Evolutionary conservation across 257 asterid genomes (phyloP).

Genomic region (Thymus mandschuricus): DNA sequence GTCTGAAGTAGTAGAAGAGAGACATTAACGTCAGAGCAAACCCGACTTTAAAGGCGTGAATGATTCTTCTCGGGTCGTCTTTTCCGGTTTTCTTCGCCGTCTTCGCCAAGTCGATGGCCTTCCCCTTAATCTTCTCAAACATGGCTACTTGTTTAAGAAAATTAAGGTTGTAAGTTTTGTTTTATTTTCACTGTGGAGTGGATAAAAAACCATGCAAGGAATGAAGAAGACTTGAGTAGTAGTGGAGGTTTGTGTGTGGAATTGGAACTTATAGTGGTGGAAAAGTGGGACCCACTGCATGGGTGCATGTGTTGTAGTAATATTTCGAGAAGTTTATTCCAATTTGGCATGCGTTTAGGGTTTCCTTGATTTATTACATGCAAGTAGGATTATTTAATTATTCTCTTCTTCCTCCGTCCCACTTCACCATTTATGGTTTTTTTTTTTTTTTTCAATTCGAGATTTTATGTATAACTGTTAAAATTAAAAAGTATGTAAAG

Average conservation of each 20-base stretch:
- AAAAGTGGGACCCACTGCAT: background rate
- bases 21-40: slow-evolving; percentile 61
- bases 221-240: background rate
- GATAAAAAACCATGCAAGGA: background rate
- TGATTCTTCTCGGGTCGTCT: slow-evolving; percentile 66
- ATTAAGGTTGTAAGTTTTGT: no score
- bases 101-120: background rate
- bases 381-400: background rate
- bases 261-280: slow-evolving; percentile 15
- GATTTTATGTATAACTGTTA: background rate
- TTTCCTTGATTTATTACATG: background rate
- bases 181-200: no score
- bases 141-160: background rate
- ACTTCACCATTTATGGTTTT: no score
- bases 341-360: slow-evolving; percentile 14
- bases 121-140: slow-evolving; percentile 18
- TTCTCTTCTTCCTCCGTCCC: no score
- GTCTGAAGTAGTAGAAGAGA: slow-evolving; percentile 54
- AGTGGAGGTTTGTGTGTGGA: slow-evolving; percentile 12
- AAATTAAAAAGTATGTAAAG: no score
- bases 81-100: slow-evolving; percentile 42
- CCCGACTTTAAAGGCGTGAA: slow-evolving; percentile 63
- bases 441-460: no score
- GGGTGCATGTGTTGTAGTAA: background rate
- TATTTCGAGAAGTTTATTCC: background rate